These are phyloP conservation scores for Camellia lanceoleosa DNA, from an alignment of 148 eudicot species.

Conservation along the genomic window DNA sequence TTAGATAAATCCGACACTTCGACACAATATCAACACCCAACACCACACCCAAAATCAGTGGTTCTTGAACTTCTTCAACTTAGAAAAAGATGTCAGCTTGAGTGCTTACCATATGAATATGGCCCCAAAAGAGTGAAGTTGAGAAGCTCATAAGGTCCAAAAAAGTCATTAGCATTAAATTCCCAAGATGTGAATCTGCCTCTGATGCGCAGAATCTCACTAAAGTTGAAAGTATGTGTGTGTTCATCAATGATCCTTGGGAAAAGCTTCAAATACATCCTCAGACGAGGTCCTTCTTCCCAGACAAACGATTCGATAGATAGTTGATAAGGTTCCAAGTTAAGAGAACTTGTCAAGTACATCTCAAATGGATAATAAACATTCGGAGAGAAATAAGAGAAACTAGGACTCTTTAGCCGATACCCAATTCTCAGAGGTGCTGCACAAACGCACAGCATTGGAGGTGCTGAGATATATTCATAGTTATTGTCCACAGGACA, in stretches of 20 bases:
- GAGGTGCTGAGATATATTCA: conserved; percentile 64
- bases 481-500: conserved; percentile 56
- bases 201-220: conserved; percentile 58
- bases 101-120: conserved; percentile 52
- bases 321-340: conserved; percentile 54
- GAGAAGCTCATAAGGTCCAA: conserved; percentile 96
- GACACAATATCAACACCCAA: too few species aligned
- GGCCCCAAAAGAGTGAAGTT: conserved; percentile 83
- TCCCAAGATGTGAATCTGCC: conserved; percentile 56
- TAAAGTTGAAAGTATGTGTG: conserved; percentile 39
- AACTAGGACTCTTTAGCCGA: conserved; percentile 87
- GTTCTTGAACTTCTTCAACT: not conserved
- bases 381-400: conserved; percentile 67
- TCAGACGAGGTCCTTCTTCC: conserved; percentile 86
- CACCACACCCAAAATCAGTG: not conserved
- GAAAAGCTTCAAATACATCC: conserved; percentile 77
- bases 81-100: conserved; percentile 1
- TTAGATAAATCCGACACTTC: too few species aligned
- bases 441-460: conserved; percentile 73
- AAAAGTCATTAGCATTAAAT: conserved; percentile 57
- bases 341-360: conserved; percentile 51
- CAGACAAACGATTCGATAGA: conserved; percentile 62
- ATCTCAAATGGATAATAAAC: conserved; percentile 33
- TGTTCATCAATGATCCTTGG: conserved; percentile 35
- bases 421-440: conserved; percentile 75